Evolutionary conservation across 164 flowering plant species (phyloP).

Genomic region (Hamamelis virginiana): DNA sequence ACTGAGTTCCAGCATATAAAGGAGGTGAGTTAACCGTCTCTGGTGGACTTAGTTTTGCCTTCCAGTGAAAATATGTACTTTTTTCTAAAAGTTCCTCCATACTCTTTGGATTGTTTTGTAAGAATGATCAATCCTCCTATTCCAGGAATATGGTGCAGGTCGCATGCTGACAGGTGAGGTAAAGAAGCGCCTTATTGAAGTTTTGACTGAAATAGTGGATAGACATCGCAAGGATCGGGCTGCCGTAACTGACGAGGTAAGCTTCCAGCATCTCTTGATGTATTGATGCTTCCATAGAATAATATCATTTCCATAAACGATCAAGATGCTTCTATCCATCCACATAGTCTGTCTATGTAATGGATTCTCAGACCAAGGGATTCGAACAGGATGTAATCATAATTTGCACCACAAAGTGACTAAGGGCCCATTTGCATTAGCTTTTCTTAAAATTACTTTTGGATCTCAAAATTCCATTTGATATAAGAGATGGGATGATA

Average conservation of each 20-base stretch:
- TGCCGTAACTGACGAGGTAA: conserved; percentile 85
- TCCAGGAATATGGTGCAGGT: conserved; percentile 85
- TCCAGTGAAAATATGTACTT: background rate
- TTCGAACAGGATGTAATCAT: no score
- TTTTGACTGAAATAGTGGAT: conserved; percentile 77
- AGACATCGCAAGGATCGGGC: conserved; percentile 85
- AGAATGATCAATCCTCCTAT: conserved; percentile 5
- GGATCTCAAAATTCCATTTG: no score
- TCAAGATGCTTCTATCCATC: no score
- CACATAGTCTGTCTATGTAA: no score
- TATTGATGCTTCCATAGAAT: no score
- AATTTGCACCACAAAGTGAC: no score
- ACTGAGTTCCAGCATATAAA: conserved; percentile 77
- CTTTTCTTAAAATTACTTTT: no score
- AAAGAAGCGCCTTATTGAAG: conserved; percentile 61
- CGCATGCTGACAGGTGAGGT: conserved; percentile 91
- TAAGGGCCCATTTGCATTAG: no score
- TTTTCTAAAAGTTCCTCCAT: background rate
- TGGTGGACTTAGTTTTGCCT: background rate
- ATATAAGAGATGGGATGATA: no score
- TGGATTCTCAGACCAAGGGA: no score
- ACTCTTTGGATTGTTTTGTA: background rate
- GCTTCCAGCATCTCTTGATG: conserved; percentile 5
- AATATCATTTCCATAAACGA: no score
- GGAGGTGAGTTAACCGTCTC: conserved; percentile 39